Percentiles rank a stretch among this genome's conserved stretches.
Evolutionary conservation across 345 rosid genomes (phyloP).

Genomic region (Eutrema yunnanense): DNA sequence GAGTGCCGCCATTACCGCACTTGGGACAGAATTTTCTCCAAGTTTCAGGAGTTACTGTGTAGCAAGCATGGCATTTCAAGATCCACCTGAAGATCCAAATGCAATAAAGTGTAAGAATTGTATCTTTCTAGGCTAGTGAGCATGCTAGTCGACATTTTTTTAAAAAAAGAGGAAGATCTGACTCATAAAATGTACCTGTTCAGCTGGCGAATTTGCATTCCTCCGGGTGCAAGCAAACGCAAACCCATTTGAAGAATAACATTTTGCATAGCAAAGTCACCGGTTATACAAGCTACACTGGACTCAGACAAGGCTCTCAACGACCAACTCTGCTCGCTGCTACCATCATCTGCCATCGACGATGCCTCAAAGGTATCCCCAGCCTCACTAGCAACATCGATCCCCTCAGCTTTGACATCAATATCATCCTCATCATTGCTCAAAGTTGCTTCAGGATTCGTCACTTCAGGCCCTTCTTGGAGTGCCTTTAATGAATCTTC

Average conservation of each 20-base stretch:
- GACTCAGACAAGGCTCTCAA: constrained; percentile 86
- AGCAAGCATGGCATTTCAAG: constrained; percentile 95
- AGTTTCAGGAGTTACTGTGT: constrained; percentile 72
- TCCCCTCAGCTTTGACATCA: constrained; percentile 28
- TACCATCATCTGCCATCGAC: constrained; percentile 48
- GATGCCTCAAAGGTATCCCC: constrained; percentile 50
- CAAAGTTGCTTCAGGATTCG: constrained; percentile 16
- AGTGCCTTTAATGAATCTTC: constrained; percentile 43
- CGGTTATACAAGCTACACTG: constrained; percentile 87
- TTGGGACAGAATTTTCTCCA: constrained; percentile 87
- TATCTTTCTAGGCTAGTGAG: background rate
- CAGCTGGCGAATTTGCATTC: constrained; percentile 86
- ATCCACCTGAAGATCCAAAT: constrained; percentile 64
- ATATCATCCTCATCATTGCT: constrained; percentile 15
- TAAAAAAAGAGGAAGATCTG: background rate
- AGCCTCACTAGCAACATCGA: constrained; percentile 41
- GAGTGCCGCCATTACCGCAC: constrained; percentile 95
- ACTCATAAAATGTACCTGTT: constrained; percentile 45
- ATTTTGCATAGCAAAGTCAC: constrained; percentile 96
- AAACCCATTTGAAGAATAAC: constrained; percentile 96
- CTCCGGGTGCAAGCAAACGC: constrained; percentile 82
- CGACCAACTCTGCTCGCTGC: constrained; percentile 86
- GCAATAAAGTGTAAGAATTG: constrained; percentile 5
- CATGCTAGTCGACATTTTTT: background rate
- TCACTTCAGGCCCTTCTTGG: constrained; percentile 34